Evolutionary conservation across 345 rosid species (phyloP).

Genomic region (Tarenaya hassleriana): DNA sequence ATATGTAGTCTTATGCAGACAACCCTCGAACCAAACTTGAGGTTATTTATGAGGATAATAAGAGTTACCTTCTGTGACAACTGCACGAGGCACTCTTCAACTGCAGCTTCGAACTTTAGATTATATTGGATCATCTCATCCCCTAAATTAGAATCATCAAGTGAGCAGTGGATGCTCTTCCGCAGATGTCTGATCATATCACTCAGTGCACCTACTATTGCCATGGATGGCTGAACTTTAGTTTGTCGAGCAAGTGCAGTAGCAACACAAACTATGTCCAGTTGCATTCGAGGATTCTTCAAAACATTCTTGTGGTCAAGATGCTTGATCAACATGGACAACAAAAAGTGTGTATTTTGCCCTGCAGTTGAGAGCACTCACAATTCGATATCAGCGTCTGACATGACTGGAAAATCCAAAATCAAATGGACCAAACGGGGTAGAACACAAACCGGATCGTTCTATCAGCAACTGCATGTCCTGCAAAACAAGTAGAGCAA

Average conservation of each 20-base stretch:
- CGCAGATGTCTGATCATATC: conserved; percentile 73
- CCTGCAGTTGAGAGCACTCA: conserved; percentile 30
- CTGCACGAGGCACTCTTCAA: conserved; percentile 61
- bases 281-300: conserved; percentile 59
- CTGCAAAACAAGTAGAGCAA: conserved; percentile 50
- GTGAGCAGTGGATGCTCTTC: conserved; percentile 63
- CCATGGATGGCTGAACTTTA: conserved; percentile 46
- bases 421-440: conserved; percentile 3
- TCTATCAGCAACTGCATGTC: conserved; percentile 57
- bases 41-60: background rate
- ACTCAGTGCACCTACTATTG: conserved; percentile 62
- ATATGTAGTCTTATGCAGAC: no score
- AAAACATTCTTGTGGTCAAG: conserved; percentile 70
- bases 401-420: conserved; percentile 1
- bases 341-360: conserved; percentile 54
- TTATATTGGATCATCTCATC: conserved; percentile 54
- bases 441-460: conserved; percentile 46
- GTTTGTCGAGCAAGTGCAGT: conserved; percentile 49
- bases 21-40: background rate
- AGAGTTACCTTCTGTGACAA: conserved; percentile 48
- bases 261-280: conserved; percentile 51
- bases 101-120: conserved; percentile 45
- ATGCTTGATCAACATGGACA: conserved; percentile 62
- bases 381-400: conserved; percentile 12
- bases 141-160: conserved; percentile 63